Percentiles rank a stretch among this genome's conserved stretches.
phyloP scores from a whole-genome alignment of 345 rosid species.

The Laguncularia racemosa region DNA sequence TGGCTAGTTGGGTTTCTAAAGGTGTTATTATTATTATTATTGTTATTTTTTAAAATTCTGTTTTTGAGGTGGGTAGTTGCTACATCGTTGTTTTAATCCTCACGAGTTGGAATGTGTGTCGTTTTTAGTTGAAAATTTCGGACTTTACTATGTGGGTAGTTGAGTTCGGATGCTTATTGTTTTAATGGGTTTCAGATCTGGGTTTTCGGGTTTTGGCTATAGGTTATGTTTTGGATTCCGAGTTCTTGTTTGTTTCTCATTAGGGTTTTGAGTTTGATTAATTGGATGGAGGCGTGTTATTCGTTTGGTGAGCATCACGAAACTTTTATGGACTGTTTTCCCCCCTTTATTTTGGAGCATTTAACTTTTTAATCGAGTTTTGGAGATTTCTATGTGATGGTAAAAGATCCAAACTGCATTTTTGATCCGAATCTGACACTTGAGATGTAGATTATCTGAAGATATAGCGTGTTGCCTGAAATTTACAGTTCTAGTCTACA shows the following conservation, averaged over 20 bases:
- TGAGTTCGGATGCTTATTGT: slow-evolving; percentile 5
- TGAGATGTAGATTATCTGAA: too few species aligned
- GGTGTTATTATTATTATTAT: too few species aligned
- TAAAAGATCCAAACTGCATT: too few species aligned
- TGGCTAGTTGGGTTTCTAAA: neutral
- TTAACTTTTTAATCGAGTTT: neutral
- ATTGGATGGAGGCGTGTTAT: neutral
- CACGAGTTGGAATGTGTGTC: neutral
- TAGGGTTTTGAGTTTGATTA: neutral
- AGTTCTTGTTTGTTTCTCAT: slow-evolving; percentile 1
- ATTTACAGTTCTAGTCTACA: too few species aligned
- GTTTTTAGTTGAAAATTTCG: slow-evolving; percentile 4
- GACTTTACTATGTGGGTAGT: slow-evolving; percentile 10
- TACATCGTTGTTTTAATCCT: neutral
- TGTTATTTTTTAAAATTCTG: too few species aligned
- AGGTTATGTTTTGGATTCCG: slow-evolving; percentile 6
- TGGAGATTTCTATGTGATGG: too few species aligned
- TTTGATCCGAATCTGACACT: too few species aligned
- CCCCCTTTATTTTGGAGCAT: neutral
- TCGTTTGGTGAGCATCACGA: too few species aligned
- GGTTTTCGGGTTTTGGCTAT: slow-evolving; percentile 12
- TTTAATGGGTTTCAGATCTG: slow-evolving; percentile 15
- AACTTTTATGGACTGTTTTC: too few species aligned
- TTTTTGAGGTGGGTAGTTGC: slow-evolving; percentile 4
- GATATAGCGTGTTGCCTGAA: too few species aligned